These are phyloP conservation scores for Laburnicola sp. DNA, from an alignment of 2,329 filamentous ascomycete species.

Conservation along the genomic window DNA sequence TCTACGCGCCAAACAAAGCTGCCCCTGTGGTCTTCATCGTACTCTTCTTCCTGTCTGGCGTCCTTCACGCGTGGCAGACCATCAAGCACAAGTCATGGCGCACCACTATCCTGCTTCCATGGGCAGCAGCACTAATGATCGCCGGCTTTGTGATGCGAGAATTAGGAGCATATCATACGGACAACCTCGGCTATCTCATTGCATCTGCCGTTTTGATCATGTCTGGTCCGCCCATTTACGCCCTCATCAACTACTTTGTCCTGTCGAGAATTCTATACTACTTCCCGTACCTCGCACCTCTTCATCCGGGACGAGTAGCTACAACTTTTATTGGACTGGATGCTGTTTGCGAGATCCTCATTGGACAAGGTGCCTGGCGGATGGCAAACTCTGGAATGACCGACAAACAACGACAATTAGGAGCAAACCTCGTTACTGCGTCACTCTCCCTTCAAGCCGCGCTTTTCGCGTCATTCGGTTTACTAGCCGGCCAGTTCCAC, in stretches of 20 bases:
- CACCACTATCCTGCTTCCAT: constrained; percentile 58
- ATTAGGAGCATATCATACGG: constrained; percentile 56
- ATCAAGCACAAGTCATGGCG: constrained; percentile 60
- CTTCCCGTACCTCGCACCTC: constrained; percentile 61
- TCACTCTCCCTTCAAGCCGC: constrained; percentile 56
- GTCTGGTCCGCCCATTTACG: constrained; percentile 58
- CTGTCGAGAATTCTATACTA: constrained; percentile 64
- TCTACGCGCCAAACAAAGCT: constrained; percentile 58
- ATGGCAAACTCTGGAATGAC: constrained; percentile 48
- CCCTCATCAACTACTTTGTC: constrained; percentile 64
- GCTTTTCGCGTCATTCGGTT: constrained; percentile 54
- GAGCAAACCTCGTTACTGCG: constrained; percentile 53
- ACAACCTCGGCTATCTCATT: constrained; percentile 48
- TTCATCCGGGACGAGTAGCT: constrained; percentile 61
- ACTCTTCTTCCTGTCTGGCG: constrained; percentile 52
- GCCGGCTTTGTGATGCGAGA: constrained; percentile 60
- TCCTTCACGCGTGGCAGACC: constrained; percentile 59
- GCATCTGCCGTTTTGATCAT: constrained; percentile 47
- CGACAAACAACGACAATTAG: constrained; percentile 44
- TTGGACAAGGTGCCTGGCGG: constrained; percentile 55
- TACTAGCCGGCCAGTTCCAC: constrained; percentile 53
- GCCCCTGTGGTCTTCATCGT: constrained; percentile 59
- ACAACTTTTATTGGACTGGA: constrained; percentile 61
- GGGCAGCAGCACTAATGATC: constrained; percentile 59
- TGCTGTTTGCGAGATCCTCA: constrained; percentile 55